Percentiles rank a stretch among this genome's conserved stretches.
These are phyloP conservation scores for Myriosclerotinia scirpicola DNA, from an alignment of 2,329 filamentous ascomycete species.

Conservation along the genomic window DNA sequence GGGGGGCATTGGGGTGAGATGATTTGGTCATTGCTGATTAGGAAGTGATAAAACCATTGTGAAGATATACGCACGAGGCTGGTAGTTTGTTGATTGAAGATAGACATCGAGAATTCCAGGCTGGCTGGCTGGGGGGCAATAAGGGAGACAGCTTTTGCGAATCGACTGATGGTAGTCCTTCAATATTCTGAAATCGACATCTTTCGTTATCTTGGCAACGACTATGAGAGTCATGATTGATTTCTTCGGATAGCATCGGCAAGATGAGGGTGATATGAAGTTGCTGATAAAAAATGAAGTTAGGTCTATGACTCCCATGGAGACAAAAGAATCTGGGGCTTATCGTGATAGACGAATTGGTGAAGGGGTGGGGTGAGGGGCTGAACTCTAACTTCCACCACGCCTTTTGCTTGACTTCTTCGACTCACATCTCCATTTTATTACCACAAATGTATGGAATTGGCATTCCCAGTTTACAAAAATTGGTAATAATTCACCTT, in stretches of 20 bases:
- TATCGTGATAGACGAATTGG: not conserved
- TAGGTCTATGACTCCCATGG: not conserved
- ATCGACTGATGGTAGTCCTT: not conserved
- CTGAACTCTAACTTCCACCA: not conserved
- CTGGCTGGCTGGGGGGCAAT: too few species aligned
- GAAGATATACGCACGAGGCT: too few species aligned
- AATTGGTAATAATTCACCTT: not conserved
- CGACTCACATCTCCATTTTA: not conserved
- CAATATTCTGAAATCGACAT: not conserved
- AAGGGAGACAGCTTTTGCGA: not conserved
- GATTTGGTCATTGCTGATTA: too few species aligned
- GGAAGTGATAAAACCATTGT: too few species aligned
- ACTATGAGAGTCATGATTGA: not conserved
- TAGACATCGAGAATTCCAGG: too few species aligned
- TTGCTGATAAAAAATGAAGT: not conserved
- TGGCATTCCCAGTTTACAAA: not conserved
- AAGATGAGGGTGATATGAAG: not conserved
- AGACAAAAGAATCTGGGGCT: not conserved
- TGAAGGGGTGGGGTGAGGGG: not conserved
- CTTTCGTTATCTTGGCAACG: not conserved
- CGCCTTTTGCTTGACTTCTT: constrained; percentile 15
- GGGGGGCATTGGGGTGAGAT: too few species aligned
- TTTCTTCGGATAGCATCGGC: not conserved
- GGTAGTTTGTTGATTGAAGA: too few species aligned
- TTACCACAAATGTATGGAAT: not conserved